Base-by-base conservation (phyloP, 163 green algal genomes). In the Coccomyxa subellipsoidea region DNA sequence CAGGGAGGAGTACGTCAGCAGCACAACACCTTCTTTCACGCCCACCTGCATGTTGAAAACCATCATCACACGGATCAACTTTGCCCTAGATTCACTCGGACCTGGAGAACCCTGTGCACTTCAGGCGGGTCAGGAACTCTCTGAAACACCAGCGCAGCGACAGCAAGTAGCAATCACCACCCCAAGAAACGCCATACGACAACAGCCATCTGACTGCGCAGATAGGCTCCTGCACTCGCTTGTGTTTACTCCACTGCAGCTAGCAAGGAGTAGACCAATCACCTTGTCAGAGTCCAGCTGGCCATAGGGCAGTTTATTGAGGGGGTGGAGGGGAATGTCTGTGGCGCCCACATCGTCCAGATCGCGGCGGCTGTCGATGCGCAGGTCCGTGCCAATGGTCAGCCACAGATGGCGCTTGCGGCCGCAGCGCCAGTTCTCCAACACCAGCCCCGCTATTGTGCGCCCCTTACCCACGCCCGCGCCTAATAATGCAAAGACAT, bases 271-370 rank as follows among this genome's bases (percentile, higher is more conserved):
- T n/a, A n/a, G n/a, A n/a, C n/a, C 39, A 54, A 12, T 18, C 47
- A 89, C 78, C 69, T 83, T 85, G 37, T 78, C 80, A 32, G 70
- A 84, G 54, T 87, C 82, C 73, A 96, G 87, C 79, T 84, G 88
- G 39, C 85, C 91, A 70, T 97, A 96, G 2, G 91, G 93, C 80
- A 93, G 86, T 85, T 95, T 95, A 80, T 92, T 92, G 32, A 96
- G 87, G 37, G 89, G 71, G 69, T 94, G 83, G 36, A 96, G 39
- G 37, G 69, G 69, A 29, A 95, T 84, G 40, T 89, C 39, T 0
- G 29, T 38, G 6, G 82, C 90, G 5, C 82, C 80, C 4, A 88
- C 77, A 80, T 91, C 88, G 35, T 88, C 80, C 72, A 90, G 73
- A 47, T 91, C 88, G 27, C 88, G 77, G 18, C 87, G 82, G 0